Percentiles rank a stretch among this genome's conserved stretches.
Evolutionary conservation across 179 eudicot genomes (phyloP).

Genomic region (Gypsophila paniculata): DNA sequence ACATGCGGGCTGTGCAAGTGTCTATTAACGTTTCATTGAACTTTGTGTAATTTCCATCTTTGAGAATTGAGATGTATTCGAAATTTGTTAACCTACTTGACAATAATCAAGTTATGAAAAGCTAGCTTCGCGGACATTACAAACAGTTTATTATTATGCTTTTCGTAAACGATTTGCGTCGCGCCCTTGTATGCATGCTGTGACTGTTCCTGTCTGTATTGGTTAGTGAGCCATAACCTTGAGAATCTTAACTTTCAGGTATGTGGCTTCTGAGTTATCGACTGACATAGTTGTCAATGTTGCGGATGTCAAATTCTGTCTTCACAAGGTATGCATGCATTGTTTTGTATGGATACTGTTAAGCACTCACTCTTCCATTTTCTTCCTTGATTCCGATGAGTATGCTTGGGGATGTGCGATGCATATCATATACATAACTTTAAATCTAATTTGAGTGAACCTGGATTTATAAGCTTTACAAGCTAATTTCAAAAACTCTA

Average conservation of each 20-base stretch:
- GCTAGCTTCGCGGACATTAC: neutral
- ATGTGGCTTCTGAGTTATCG: constrained; percentile 44
- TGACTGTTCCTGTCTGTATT: neutral
- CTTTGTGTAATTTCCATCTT: no score
- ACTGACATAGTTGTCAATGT: constrained; percentile 44
- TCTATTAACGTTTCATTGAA: no score
- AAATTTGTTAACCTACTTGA: no score
- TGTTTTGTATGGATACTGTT: neutral
- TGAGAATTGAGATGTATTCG: no score
- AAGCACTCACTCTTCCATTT: no score
- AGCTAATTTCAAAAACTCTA: no score
- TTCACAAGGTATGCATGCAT: constrained; percentile 43
- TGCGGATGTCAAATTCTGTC: constrained; percentile 44
- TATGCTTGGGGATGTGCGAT: no score
- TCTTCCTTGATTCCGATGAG: no score
- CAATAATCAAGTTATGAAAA: no score
- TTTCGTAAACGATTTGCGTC: neutral
- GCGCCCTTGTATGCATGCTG: neutral
- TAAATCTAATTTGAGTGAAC: no score
- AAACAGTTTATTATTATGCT: neutral
- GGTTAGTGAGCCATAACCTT: constrained; percentile 10
- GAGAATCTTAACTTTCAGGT: constrained; percentile 28
- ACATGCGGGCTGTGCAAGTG: neutral
- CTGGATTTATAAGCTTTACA: no score
- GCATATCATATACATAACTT: no score